Base-by-base conservation (phyloP, 2,329 filamentous ascomycete species). In the Sarocladium oryzae region DNA sequence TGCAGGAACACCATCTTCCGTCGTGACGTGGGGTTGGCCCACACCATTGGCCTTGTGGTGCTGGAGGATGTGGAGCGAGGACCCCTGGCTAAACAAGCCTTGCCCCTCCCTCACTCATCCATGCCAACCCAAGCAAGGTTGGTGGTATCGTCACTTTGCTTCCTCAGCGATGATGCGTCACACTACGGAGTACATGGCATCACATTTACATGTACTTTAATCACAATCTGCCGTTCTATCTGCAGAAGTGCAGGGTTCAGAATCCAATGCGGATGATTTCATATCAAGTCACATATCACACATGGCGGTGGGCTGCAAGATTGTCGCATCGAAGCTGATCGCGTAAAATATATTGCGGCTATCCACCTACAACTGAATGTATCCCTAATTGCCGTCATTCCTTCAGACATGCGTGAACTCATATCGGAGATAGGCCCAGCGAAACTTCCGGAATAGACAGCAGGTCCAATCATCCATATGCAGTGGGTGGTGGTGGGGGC, bases 351-450 rank as follows among this genome's bases (percentile, higher is more conserved):
- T 49, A 49, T 49, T 49, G 46, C 46, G 46, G 46, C 46, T 49
- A 49, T 49, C 46, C 46, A 49, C 46, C 46, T 49, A 49, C 46
- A 49, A 49, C 46, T 49, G 46, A 37, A 49, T 49, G 46, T 21
- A 49, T 49, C 46, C 46, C 46, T 49, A 20, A 21, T 11, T 48
- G 28, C 43, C 43, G 20, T 48, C n/a, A n/a, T 33, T 26, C 43
- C 28, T 33, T 15, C 9, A 21, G 28, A 21, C 24, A 13, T 28
- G 6, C 10, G 18, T 41, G 10, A 8, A n/a, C 21, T 26, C 46
- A 53, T 35, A 59, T 46, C 54, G 51, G 35, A 51, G 51, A 24
- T 7, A 37, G 10, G 21, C 18, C 32, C 18, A 28, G 28, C 30
- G n/a, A 37, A 20, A 28, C 20, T 10, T 20, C 13, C 30, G 18